phyloP scores from a whole-genome alignment of 1,139 yeast genomes.

The Nadsonia starkeyi-henricii region DNA sequence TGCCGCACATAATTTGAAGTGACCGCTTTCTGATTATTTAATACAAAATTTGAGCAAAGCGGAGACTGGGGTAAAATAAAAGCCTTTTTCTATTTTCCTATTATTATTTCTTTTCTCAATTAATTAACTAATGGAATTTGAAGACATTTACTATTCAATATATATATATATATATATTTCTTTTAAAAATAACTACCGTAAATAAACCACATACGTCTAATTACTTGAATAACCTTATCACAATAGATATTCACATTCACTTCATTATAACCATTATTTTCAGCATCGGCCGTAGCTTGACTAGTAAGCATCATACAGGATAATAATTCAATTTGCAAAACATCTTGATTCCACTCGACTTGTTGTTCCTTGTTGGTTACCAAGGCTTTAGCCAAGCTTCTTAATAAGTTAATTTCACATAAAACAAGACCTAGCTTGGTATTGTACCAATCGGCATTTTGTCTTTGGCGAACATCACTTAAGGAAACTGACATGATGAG shows the following conservation, averaged over 20 bases:
- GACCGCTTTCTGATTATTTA: too few species aligned
- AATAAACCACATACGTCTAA: slow-evolving; percentile 7
- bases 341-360: slow-evolving; percentile 7
- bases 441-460: slow-evolving; percentile 4
- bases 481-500: slow-evolving; percentile 15
- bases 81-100: too few species aligned
- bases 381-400: slow-evolving; percentile 7
- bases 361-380: slow-evolving; percentile 5
- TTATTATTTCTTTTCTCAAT: too few species aligned
- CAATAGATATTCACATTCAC: slow-evolving; percentile 4
- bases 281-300: neutral
- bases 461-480: neutral
- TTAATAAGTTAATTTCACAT: slow-evolving; percentile 12
- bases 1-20: too few species aligned
- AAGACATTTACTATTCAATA: too few species aligned
- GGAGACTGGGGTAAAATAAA: too few species aligned
- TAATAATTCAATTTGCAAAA: neutral
- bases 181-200: slow-evolving; percentile 1
- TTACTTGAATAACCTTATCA: slow-evolving; percentile 3
- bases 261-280: slow-evolving; percentile 1
- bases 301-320: neutral
- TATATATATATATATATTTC: too few species aligned
- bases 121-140: too few species aligned
- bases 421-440: slow-evolving; percentile 15
- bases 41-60: too few species aligned